These are phyloP conservation scores for Scheffersomyces parashehatae DNA, from an alignment of 1,139 yeast species.

Conservation along the genomic window DNA sequence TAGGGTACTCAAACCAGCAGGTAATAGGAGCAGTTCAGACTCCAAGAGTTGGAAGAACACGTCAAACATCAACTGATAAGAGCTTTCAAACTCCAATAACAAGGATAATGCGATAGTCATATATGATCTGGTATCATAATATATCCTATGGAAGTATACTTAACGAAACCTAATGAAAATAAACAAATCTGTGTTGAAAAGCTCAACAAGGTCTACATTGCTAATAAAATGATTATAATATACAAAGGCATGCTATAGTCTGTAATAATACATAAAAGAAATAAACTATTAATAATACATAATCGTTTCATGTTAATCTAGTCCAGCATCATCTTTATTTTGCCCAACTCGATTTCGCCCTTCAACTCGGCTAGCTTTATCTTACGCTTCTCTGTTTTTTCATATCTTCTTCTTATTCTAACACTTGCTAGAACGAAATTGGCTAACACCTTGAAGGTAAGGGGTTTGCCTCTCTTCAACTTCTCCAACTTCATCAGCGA, in stretches of 20 bases:
- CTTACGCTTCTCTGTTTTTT: slow-evolving; percentile 27
- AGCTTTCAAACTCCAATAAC: slow-evolving; percentile 46
- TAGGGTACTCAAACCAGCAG: slow-evolving; percentile 8
- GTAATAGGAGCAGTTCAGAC: slow-evolving; percentile 28
- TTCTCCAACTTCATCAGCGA: slow-evolving; percentile 17
- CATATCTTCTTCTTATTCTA: slow-evolving; percentile 44
- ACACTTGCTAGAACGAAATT: slow-evolving; percentile 58
- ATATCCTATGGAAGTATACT: too few relatives aligned
- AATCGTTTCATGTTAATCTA: too few relatives aligned
- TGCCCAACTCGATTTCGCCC: slow-evolving; percentile 26
- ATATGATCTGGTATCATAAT: too few relatives aligned
- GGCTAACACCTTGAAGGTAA: slow-evolving; percentile 27
- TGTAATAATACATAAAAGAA: background rate
- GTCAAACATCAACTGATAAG: slow-evolving; percentile 43
- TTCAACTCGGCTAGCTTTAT: slow-evolving; percentile 26
- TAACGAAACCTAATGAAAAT: too few relatives aligned
- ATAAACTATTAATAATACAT: too few relatives aligned
- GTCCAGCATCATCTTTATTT: slow-evolving; percentile 2
- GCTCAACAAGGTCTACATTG: too few relatives aligned
- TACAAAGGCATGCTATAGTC: background rate
- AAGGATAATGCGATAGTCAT: slow-evolving; percentile 31
- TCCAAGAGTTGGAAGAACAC: slow-evolving; percentile 38
- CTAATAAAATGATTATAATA: too few relatives aligned
- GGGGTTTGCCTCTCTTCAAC: slow-evolving; percentile 4
- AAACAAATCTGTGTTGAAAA: too few relatives aligned